Base-by-base conservation (phyloP, 2,329 filamentous ascomycete species). In the Rutstroemia sp. region DNA sequence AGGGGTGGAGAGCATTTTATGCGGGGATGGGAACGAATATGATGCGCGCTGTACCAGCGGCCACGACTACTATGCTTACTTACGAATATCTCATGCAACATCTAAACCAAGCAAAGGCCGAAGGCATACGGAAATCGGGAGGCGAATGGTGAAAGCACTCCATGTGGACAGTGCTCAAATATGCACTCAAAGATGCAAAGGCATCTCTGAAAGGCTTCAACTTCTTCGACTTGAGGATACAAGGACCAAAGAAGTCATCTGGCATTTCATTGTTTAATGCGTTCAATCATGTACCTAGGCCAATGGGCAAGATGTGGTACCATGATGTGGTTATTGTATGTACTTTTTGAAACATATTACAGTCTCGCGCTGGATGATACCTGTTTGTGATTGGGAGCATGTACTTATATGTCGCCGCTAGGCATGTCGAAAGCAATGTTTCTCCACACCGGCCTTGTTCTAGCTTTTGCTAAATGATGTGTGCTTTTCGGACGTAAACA, bases 11-110 rank as follows among this genome's bases (percentile, higher is more conserved):
- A 60, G 92, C 92, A 3, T 97, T 99, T 67, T 99, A 99, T 70
- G 92, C 92, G 23, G 94, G 94, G 38, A 90, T 99, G 78, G 94
- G 94, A 39, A 96, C 92, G 49, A 99, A 99, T 73, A 89, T 99
- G 83, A 90, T 97, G 78, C 83, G 94, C 56, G 94, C 94, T 7
- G 87, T 99, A 12, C 94, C 94, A 34, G 91, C 94, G 21, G 92
- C 94, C 19, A 95, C 95, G 67, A 96, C 95, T 25, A 99, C 94
- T 3, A 95, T 99, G 87, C 78, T 97, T 69, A 97, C 92, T 12
- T 99, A 96, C 69, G 94, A 99, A 73, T 94, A 87, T 63, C 70
- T 87, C 57, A 69, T 69, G 60, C 65, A 61, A 46, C 47, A 67
- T 25, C 58, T 70, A 4, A 63, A 64, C 30, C 57, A 64, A 37